Evolutionary conservation across 2,329 filamentous ascomycete species (phyloP).

Genomic region (Helotiales sp.): DNA sequence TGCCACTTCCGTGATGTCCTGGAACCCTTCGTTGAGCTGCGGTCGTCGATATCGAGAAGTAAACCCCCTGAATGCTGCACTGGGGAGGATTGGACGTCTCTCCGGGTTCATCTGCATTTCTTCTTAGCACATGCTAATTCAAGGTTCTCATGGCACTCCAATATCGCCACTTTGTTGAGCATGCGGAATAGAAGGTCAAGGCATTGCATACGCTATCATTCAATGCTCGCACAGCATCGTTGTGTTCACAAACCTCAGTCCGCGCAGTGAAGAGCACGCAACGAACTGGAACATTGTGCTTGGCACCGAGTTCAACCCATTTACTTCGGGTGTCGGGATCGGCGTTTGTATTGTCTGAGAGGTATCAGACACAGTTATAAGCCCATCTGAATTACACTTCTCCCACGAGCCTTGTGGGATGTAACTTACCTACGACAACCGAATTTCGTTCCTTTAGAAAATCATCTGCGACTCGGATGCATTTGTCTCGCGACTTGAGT

Average conservation of each 20-base stretch:
- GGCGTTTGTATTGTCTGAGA: conserved; percentile 90
- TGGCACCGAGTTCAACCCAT: conserved; percentile 75
- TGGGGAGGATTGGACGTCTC: conserved; percentile 69
- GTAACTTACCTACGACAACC: conserved; percentile 71
- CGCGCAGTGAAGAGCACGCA: conserved; percentile 83
- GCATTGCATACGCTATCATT: conserved; percentile 40
- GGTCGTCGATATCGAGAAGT: conserved; percentile 72
- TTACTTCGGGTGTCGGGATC: conserved; percentile 73
- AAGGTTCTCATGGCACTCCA: neutral
- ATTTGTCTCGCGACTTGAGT: conserved; percentile 52
- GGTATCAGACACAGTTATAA: conserved; percentile 5
- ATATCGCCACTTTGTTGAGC: conserved; percentile 6
- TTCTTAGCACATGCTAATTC: conserved; percentile 5
- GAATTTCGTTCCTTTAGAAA: conserved; percentile 64
- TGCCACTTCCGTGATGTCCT: conserved; percentile 72
- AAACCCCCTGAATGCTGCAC: conserved; percentile 78
- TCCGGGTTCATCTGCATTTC: conserved; percentile 76
- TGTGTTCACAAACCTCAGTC: conserved; percentile 69
- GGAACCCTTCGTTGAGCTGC: conserved; percentile 73
- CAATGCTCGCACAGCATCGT: conserved; percentile 78
- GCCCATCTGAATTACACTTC: neutral
- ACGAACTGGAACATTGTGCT: conserved; percentile 71
- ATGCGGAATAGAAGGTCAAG: conserved; percentile 2
- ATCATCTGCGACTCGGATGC: conserved; percentile 70
- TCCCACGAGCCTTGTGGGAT: neutral